phyloP scores from a whole-genome alignment of 2,329 filamentous ascomycete genomes.

The Fusarium nelsonii region DNA sequence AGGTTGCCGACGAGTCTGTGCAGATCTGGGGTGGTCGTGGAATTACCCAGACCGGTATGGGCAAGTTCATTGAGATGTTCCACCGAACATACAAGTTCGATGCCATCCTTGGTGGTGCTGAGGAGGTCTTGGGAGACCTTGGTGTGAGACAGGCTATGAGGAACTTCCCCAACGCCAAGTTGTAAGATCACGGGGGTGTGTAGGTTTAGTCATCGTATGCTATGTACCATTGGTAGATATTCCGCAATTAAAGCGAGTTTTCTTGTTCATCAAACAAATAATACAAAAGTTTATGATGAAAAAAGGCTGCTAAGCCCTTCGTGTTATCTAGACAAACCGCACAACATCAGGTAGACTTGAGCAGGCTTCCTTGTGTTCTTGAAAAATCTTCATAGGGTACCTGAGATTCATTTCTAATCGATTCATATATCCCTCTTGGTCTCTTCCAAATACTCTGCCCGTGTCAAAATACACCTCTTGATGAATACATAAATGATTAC shows the following conservation, averaged over 20 bases:
- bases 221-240: slow-evolving; percentile 7
- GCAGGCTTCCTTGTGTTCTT: no score
- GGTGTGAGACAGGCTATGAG: slow-evolving; percentile 87
- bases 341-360: neutral
- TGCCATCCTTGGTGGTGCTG: slow-evolving; percentile 81
- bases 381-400: no score
- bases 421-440: no score
- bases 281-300: neutral
- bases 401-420: no score
- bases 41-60: slow-evolving; percentile 86
- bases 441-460: no score
- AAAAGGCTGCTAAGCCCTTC: neutral
- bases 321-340: neutral
- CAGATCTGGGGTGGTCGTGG: slow-evolving; percentile 89
- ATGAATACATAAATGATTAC: no score
- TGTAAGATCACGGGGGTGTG: slow-evolving; percentile 61
- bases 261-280: neutral
- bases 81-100: slow-evolving; percentile 87
- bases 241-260: neutral
- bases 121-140: slow-evolving; percentile 84
- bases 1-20: slow-evolving; percentile 84
- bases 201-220: slow-evolving; percentile 1
- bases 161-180: slow-evolving; percentile 84
- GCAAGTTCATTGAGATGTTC: slow-evolving; percentile 84
- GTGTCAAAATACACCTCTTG: no score